Evolutionary conservation across 345 rosid species (phyloP), one percentile per base, ranked within the genome.

Genomic region (Carallia pectinifolia): DNA sequence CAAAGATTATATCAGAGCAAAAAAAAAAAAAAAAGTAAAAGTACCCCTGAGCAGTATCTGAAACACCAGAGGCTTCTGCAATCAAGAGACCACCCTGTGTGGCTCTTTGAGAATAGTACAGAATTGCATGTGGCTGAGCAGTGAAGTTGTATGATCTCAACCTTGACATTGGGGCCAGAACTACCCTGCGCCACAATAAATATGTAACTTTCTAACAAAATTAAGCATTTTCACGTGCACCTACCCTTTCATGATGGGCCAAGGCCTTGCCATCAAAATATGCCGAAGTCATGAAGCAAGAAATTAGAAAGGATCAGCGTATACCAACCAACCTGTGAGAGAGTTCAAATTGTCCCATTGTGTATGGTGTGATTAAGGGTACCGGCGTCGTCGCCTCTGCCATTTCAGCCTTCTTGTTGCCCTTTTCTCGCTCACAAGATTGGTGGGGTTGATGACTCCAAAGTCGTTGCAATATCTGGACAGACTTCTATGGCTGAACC

Each of bases 41-140:
- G 7, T 80, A 76, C 83, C 81, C 81, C 1, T 37, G 64, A n/a
- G 81, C 76, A 18, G 74, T 71, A 19, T 77, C 55, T 16, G 84
- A 77, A 40, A 77, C 31, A 2, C 53, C 69, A 3, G 77, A 23
- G 6, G 81, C 84, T 62, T 81, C 84, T 13, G 66, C 33, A 5
- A 81, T 65, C 66, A 77, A 74, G 58, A 81, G 68, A 17, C 81
- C 84, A 2, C 84, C 79, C 23, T 40, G 48, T 4, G 77, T 64
- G 27, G 81, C 39, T 33, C 81, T 71, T 59, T 81, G 84, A 12
- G 79, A 74, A 74, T 81, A 81, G 66, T 81, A 77, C 33, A 77
- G 30, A 7, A 72, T 64, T 19, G 84, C 79, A 18, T 74, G 77
- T 2, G 70, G 79, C 55, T 71, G 81, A 30, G 84, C 79, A 29